Percentiles rank a stretch among this genome's conserved stretches.
Evolutionary conservation across 768 basidiomycete genomes (phyloP).

Genomic region (Ephemerocybe angulata): DNA sequence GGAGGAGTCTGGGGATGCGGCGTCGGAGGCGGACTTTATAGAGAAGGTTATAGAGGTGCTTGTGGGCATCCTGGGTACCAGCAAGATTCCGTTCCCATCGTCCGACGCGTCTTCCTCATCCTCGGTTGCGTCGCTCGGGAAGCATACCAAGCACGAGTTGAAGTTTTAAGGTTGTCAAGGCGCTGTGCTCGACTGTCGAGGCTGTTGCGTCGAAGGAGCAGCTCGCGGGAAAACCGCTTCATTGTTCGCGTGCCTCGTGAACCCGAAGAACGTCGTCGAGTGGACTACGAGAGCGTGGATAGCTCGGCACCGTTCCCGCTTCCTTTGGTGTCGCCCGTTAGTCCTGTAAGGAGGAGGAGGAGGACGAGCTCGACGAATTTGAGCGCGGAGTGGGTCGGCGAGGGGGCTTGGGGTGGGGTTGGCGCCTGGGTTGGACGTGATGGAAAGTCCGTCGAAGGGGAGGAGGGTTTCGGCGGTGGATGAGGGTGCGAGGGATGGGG

Average conservation of each 20-base stretch:
- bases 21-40: conserved; percentile 31
- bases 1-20: conserved; percentile 36
- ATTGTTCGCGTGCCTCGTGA: background rate
- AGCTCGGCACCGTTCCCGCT: conserved; percentile 17
- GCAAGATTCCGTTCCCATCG: conserved; percentile 15
- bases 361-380: background rate
- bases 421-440: conserved; percentile 5
- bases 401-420: background rate
- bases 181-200: conserved; percentile 1
- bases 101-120: conserved; percentile 9
- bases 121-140: conserved; percentile 14
- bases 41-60: conserved; percentile 40
- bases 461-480: no score
- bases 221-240: background rate
- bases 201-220: background rate
- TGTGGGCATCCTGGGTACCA: conserved; percentile 36
- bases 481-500: no score
- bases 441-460: conserved; percentile 17
- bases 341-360: background rate
- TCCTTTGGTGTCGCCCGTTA: conserved; percentile 8
- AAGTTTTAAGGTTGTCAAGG: conserved; percentile 51
- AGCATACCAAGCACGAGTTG: conserved; percentile 41
- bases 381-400: background rate
- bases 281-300: background rate
- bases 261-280: background rate